phyloP scores from a whole-genome alignment of 495 filamentous ascomycete species.

The Clohesyomyces aquaticus region DNA sequence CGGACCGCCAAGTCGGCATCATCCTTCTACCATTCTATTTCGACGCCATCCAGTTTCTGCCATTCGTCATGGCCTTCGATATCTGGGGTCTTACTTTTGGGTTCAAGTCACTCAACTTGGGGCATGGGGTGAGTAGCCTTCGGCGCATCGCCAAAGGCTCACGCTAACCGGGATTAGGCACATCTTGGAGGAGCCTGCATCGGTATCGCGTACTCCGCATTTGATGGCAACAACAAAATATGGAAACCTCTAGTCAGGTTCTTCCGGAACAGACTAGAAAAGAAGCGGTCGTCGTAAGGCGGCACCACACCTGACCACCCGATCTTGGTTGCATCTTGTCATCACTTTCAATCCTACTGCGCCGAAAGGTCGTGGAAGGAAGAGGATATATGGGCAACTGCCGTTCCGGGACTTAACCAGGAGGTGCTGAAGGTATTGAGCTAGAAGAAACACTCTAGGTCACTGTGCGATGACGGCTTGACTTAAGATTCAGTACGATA shows the following conservation, averaged over 20 bases:
- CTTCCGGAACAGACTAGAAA: slow-evolving; percentile 7
- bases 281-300: no score
- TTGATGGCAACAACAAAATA: slow-evolving; percentile 24
- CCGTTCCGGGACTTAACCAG: no score
- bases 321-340: no score
- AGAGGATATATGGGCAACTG: no score
- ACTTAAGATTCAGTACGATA: no score
- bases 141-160: background rate
- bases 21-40: slow-evolving; percentile 22
- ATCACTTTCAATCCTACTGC: no score
- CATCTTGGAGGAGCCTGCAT: slow-evolving; percentile 23
- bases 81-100: slow-evolving; percentile 13
- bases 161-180: slow-evolving; percentile 17
- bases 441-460: no score
- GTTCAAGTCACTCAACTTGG: slow-evolving; percentile 6
- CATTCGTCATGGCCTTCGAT: slow-evolving; percentile 28
- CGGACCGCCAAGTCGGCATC: slow-evolving; percentile 17
- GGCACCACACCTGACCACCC: no score
- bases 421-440: no score
- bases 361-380: no score
- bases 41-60: slow-evolving; percentile 6
- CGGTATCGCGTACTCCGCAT: slow-evolving; percentile 23
- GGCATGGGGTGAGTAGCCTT: slow-evolving; percentile 29
- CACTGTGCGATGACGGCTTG: no score
- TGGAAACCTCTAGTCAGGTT: slow-evolving; percentile 27